These are phyloP conservation scores for Penicillium longicatenatum DNA, from an alignment of 495 filamentous ascomycete species.

Conservation along the genomic window DNA sequence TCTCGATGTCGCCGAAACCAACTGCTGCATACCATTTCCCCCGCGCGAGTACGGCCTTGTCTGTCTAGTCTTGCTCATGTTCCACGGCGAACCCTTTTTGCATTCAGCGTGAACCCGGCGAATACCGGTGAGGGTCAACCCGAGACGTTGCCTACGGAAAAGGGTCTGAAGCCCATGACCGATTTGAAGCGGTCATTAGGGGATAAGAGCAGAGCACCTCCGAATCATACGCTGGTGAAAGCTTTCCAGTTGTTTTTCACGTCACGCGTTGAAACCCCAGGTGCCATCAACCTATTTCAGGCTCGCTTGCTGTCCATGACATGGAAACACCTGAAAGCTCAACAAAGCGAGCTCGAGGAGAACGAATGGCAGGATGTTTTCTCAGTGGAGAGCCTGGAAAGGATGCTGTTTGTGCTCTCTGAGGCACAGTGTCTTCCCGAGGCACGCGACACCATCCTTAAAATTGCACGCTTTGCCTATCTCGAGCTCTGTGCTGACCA, in stretches of 20 bases:
- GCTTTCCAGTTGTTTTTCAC: slow-evolving; percentile 68
- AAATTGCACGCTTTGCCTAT: slow-evolving; percentile 59
- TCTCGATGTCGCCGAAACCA: slow-evolving; percentile 40
- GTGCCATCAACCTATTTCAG: slow-evolving; percentile 65
- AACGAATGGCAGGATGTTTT: slow-evolving; percentile 43
- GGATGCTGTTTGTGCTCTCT: slow-evolving; percentile 41
- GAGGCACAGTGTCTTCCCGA: slow-evolving; percentile 39
- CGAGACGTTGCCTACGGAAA: slow-evolving; percentile 39
- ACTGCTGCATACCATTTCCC: slow-evolving; percentile 37
- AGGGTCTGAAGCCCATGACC: slow-evolving; percentile 46
- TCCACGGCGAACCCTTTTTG: slow-evolving; percentile 39
- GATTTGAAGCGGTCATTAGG: slow-evolving; percentile 39
- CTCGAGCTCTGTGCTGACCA: slow-evolving; percentile 50
- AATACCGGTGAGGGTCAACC: slow-evolving; percentile 24
- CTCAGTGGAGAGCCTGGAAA: slow-evolving; percentile 53
- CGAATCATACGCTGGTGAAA: slow-evolving; percentile 55
- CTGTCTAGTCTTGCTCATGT: slow-evolving; percentile 22
- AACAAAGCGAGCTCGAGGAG: slow-evolving; percentile 38
- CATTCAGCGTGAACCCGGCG: slow-evolving; percentile 29
- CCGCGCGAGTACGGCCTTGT: slow-evolving; percentile 25
- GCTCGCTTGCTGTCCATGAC: slow-evolving; percentile 57
- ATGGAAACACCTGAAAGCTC: slow-evolving; percentile 57
- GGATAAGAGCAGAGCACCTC: slow-evolving; percentile 54
- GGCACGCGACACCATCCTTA: slow-evolving; percentile 37
- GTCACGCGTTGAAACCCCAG: slow-evolving; percentile 47